Evolutionary conservation across 192 early-diverging fungal species (phyloP).

Genomic region (Neocallimastix lanati): DNA sequence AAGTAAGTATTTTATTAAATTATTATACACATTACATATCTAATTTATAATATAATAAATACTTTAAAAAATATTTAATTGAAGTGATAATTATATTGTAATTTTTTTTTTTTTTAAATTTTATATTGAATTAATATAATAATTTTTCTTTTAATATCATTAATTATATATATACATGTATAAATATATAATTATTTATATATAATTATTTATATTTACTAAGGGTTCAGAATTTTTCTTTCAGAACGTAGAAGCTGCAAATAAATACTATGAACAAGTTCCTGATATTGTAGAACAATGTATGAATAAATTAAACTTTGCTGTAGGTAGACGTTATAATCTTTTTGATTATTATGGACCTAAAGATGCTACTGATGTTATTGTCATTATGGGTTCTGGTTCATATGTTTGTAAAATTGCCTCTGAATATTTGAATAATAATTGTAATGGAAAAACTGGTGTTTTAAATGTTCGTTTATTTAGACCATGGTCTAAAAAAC

Average conservation of each 20-base stretch:
- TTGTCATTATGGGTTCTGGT: conserved; percentile 56
- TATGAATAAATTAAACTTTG: background rate
- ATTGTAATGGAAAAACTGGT: conserved; percentile 28
- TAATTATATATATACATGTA: too few relatives aligned
- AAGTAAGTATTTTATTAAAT: background rate
- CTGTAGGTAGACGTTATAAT: background rate
- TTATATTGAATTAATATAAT: too few relatives aligned
- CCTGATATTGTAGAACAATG: background rate
- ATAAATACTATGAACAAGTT: background rate
- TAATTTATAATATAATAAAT: too few relatives aligned
- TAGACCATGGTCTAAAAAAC: conserved; percentile 65
- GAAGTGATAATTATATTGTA: too few relatives aligned
- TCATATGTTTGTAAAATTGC: conserved; percentile 6
- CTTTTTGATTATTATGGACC: conserved; percentile 45
- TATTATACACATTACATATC: too few relatives aligned
- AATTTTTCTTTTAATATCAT: too few relatives aligned
- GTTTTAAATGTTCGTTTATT: conserved; percentile 57
- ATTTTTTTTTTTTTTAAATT: too few relatives aligned
- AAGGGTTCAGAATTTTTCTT: background rate
- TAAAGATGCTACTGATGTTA: conserved; percentile 47
- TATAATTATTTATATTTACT: too few relatives aligned
- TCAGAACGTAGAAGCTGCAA: background rate
- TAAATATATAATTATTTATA: too few relatives aligned
- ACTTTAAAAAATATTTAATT: too few relatives aligned
- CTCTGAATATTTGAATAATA: background rate